Evolutionary conservation across 2,329 filamentous ascomycete species (phyloP).

Genomic region (Reticulascus tulasneorum): DNA sequence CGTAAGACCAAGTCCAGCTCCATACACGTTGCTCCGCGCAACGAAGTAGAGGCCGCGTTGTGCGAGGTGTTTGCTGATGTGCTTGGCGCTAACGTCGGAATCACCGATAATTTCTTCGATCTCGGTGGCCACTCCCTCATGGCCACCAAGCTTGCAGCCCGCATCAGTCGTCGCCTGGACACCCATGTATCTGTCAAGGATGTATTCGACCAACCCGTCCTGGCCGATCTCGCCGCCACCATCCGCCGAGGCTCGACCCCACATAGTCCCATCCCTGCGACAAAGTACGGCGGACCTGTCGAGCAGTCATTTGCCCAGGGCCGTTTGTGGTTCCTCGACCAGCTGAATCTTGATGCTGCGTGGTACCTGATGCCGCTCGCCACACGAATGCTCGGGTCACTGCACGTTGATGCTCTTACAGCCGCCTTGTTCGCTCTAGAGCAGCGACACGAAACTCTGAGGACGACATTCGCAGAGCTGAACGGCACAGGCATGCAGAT

Average conservation of each 20-base stretch:
- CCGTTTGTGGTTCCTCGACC: constrained; percentile 1
- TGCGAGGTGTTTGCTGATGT: constrained; percentile 6
- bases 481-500: background rate
- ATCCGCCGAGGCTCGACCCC: background rate
- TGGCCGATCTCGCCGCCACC: background rate
- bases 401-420: background rate
- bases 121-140: constrained; percentile 12
- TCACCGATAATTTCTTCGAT: constrained; percentile 13
- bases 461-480: background rate
- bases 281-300: background rate
- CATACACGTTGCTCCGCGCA: constrained; percentile 1
- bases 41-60: constrained; percentile 15
- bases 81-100: constrained; percentile 4
- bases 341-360: background rate
- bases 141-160: constrained; percentile 6
- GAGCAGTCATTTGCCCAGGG: constrained; percentile 3
- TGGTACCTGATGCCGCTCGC: background rate
- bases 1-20: background rate
- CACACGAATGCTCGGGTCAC: background rate
- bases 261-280: background rate
- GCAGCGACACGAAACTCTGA: constrained; percentile 1
- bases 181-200: constrained; percentile 8
- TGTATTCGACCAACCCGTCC: constrained; percentile 6
- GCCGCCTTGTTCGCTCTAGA: background rate
- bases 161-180: constrained; percentile 2